Evolutionary conservation across 2,329 filamentous ascomycete genomes (phyloP), one percentile per base, ranked within the genome.

Genomic region (Kalaharituber pfeilii): DNA sequence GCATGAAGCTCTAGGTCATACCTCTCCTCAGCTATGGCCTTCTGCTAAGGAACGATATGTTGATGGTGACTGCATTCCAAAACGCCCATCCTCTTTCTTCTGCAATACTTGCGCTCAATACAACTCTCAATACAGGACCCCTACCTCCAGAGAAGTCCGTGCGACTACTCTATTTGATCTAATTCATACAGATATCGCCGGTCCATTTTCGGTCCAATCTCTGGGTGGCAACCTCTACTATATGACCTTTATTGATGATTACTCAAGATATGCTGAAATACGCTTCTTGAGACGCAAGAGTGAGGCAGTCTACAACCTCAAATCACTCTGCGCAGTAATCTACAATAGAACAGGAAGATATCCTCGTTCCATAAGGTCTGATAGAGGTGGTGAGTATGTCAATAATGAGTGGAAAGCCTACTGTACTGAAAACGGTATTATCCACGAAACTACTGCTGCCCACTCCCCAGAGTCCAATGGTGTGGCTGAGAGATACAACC

Each of bases 391-490:
- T n/a, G n/a, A n/a, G n/a, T n/a, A n/a, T n/a, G n/a, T n/a, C n/a
- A n/a, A 25, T 49, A 5, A 49, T 53, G 33, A 33, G 49, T 33
- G n/a, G 33, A 11, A 22, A 20, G 11, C 11, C 15, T 11, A 9
- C 33, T 18, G 27, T 53, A 39, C 51, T 53, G 22, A 49, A 53
- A 18, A n/a, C 47, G 20, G 33, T 39, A 47, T 47, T 11, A 22
- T 24, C 8, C 20, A 28, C 24, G 7, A 5, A 50, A 9, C 24
- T 24, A 47, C 42, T 47, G 22, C 42, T 9, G 22, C 22, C 22
- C 8, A 13, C 24, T n/a, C n/a, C n/a, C n/a, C n/a, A n/a, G n/a
- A n/a, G n/a, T n/a, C n/a, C n/a, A n/a, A n/a, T n/a, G n/a, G n/a
- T n/a, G n/a, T n/a, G n/a, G n/a, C n/a, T n/a, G n/a, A n/a, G n/a